Evolutionary conservation across 1,139 yeast genomes (phyloP), one percentile per base, ranked within the genome.

Genomic region (Diutina sp.): DNA sequence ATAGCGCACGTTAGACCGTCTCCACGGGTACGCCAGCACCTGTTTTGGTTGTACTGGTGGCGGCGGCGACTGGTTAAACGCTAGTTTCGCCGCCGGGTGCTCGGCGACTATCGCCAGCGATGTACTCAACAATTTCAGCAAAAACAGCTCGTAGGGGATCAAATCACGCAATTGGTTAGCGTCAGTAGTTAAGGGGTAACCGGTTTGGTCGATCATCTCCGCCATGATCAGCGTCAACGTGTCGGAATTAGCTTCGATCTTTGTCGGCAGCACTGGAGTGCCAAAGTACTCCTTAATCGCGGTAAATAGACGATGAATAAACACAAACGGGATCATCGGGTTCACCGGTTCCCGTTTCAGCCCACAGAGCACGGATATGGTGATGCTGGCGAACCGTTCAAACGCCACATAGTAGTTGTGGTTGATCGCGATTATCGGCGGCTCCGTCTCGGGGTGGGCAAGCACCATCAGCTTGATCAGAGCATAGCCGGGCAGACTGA

Each of bases 111-210:
- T 38, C 28, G 53, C 45, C 44, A 30, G 35, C 9, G 41, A 32
- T 18, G 44, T n/a, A 9, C 41, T n/a, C 28, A 50, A 50, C 25
- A 76, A 63, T 60, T 72, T 72, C 51, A 74, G 69, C 48, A 76
- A 65, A 32, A 76, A 67, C 56, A 75, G 72, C 59, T 72, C 73
- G 62, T 76, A 76, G n/a, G 95, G 95, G 0, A 90, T 83, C 21
- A 85, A 69, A 57, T 87, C 95, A 57, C 83, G 74, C 51, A 91
- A 69, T 56, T 82, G 78, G 66, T 90, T 90, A 56, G 83, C 73
- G 61, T 90, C 96, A 0, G 91, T 84, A 55, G 80, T 74, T 61
- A 80, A 79, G 0, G 97, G 96, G 29, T 77, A 74, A 1, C 95
- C 93, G 55, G 83, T 85, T 11, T 16, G 32, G 63, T 89, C 96